phyloP scores from a whole-genome alignment of 495 filamentous ascomycete genomes.

The Penicillium angulare region DNA sequence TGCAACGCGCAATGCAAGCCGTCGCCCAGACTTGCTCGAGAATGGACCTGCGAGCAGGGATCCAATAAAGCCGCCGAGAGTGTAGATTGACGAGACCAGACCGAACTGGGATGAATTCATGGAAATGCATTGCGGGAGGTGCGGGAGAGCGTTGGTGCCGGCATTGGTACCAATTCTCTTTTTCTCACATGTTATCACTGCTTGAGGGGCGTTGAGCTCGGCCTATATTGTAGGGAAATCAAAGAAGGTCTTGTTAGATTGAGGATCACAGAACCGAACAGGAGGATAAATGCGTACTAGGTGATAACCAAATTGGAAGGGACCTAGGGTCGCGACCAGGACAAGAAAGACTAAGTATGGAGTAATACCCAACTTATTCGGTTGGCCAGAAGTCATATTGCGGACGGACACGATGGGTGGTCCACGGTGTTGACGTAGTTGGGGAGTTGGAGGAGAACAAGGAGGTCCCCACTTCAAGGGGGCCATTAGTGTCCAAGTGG shows the following conservation, averaged over 20 bases:
- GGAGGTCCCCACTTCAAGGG: no score
- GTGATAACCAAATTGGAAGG: slow-evolving; percentile 93
- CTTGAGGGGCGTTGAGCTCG: slow-evolving; percentile 91
- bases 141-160: slow-evolving; percentile 15
- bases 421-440: no score
- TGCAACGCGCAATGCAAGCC: slow-evolving; percentile 66
- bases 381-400: slow-evolving; percentile 6
- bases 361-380: slow-evolving; percentile 40
- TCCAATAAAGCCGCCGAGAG: slow-evolving; percentile 81
- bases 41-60: slow-evolving; percentile 75
- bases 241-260: no score
- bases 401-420: no score
- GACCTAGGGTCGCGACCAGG: slow-evolving; percentile 66
- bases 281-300: slow-evolving; percentile 60
- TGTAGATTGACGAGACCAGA: slow-evolving; percentile 84
- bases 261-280: no score
- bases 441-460: no score
- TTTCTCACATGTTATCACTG: slow-evolving; percentile 78
- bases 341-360: slow-evolving; percentile 65
- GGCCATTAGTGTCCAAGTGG: no score
- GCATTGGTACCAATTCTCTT: slow-evolving; percentile 49
- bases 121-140: slow-evolving; percentile 73
- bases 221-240: slow-evolving; percentile 68
- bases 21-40: slow-evolving; percentile 69
- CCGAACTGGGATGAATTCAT: slow-evolving; percentile 78